These are phyloP conservation scores for Heracleum sosnowskyi DNA, from an alignment of 129 eudicot species.

Conservation along the genomic window DNA sequence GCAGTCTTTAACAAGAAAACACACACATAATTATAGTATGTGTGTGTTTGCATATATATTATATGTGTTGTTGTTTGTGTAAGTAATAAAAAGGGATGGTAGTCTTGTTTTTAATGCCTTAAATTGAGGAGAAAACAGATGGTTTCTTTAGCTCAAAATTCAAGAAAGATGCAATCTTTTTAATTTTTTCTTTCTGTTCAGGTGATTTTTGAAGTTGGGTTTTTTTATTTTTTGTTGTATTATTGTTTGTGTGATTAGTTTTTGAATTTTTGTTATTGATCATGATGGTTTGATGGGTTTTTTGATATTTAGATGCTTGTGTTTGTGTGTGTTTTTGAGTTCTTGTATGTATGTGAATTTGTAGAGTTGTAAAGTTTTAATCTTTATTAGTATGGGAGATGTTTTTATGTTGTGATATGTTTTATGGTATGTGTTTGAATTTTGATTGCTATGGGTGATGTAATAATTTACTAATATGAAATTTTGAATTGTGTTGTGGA, in stretches of 20 bases:
- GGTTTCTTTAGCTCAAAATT: neutral
- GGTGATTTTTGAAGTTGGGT: neutral
- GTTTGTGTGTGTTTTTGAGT: neutral
- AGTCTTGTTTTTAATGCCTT: slow-evolving; percentile 12
- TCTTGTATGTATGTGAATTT: neutral
- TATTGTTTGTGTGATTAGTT: neutral
- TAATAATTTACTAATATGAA: neutral
- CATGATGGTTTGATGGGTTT: neutral
- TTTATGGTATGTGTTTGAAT: neutral
- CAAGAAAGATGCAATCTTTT: neutral
- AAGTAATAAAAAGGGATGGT: neutral
- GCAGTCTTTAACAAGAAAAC: neutral
- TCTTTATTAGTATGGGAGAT: neutral
- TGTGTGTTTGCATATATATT: neutral
- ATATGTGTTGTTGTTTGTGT: neutral
- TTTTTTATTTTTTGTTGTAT: neutral
- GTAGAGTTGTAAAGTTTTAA: neutral
- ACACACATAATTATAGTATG: neutral
- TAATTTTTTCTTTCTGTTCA: neutral
- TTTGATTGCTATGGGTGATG: neutral
- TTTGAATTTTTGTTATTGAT: neutral
- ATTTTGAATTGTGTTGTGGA: neutral
- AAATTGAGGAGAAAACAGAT: slow-evolving; percentile 8
- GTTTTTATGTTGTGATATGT: neutral
- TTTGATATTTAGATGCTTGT: neutral